Evolutionary conservation across 2,329 filamentous ascomycete genomes (phyloP), one percentile per base, ranked within the genome.

Genomic region (Cadophora luteo-olivacea): DNA sequence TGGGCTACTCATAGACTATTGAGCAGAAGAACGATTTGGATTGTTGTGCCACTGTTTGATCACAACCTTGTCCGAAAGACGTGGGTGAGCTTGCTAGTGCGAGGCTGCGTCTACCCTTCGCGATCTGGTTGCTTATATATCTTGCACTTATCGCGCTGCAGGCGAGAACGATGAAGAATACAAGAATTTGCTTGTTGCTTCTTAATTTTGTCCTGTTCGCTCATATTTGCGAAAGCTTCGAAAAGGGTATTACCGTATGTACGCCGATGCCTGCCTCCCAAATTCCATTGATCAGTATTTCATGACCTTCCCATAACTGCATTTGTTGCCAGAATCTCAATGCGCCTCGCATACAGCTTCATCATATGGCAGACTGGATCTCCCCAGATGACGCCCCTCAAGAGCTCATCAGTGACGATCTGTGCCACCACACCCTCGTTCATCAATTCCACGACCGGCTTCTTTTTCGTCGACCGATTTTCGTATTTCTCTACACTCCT

Each of bases 361-460:
- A 97, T 97, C 73, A 89, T 84, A 80, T 97, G 93, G 77, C 89
- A 91, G 54, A 93, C 82, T 0, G 92, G 91, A 77, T 97, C 93
- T 0, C 93, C 93, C 86, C 93, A 97, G 4, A 97, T 83, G 0
- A 94, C 85, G 1, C 83, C 85, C 29, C 91, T 82, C 62, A 97
- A 79, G 76, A 92, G 83, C 54, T 90, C 86, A 71, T 96, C 91
- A 0, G 82, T 86, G 9, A 90, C 86, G 11, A 89, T 84, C 70
- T 90, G 89, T 1, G 92, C 92, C 58, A 92, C 86, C 0, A 94
- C 86, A 4, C 88, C 86, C 61, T 90, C 85, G 68, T 80, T 79
- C 24, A 89, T 80, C 52, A 83, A 78, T 69, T 86, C 83, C 58
- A 82, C 80, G 0, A 85, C 78, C 49, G 68, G 61, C 48, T 82